Base-by-base conservation (phyloP, 2,329 filamentous ascomycete genomes). In the Pseudogymnoascus sp. region DNA sequence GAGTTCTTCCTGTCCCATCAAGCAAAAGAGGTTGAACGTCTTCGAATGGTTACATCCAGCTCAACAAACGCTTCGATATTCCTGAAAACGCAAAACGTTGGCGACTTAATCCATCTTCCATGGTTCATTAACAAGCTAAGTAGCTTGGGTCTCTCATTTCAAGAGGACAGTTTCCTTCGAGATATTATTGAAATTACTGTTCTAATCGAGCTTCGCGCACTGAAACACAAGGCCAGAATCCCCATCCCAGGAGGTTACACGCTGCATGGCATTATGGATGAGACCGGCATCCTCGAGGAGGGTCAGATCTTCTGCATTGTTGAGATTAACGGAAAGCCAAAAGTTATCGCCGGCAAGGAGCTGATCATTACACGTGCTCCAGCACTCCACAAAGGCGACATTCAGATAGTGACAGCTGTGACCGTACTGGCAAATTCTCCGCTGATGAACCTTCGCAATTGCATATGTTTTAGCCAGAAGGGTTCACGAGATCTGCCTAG, bases 401-500 rank as follows among this genome's bases (percentile, higher is more conserved):
- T 36, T 36, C 35, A 36, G 35, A 36, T 5, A 36, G 35, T 36
- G 35, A 36, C 1, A 2, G 88, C 88, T 8, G 79, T 86, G 0
- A 80, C 87, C 0, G 88, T 89, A 1, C 81, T 83, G 0, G 30
- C 63, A 0, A 74, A 76, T 0, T 90, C 88, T 14, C 84, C 89
- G 0, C 78, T 95, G 1, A 75, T 75, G 1, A 70, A 78, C 0
- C 78, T 92, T 1, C 76, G 78, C 1, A 96, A 95, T 69, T 92
- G 90, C 64, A 80, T 96, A 14, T 84, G 89, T 1, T 96, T 96
- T 70, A 92, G 87, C 64, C 84, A 86, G 62, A 78, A 82, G 42
- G 91, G 92, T 0, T 25, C 67, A 0, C 83, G 91, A 14, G 91
- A 95, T 69, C 76, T 96, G 0, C 90, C 91, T 0, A 93, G 89